phyloP scores from a whole-genome alignment of 2,329 filamentous ascomycete species.

The Escovopsis sp. region DNA sequence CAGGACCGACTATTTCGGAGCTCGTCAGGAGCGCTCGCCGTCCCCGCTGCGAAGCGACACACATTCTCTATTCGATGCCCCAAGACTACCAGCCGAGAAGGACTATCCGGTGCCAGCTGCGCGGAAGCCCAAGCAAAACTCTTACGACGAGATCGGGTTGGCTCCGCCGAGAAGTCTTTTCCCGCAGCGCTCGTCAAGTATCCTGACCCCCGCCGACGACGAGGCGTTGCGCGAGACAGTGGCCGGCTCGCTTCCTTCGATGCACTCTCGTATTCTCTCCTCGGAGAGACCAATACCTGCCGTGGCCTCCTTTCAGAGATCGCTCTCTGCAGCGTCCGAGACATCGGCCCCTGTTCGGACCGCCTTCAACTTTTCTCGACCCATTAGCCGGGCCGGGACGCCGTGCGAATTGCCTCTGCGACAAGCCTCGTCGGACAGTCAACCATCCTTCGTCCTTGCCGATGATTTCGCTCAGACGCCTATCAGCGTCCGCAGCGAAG shows the following conservation, averaged over 20 bases:
- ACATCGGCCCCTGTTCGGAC: constrained; percentile 58
- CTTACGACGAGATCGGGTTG: constrained; percentile 36
- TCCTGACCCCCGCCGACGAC: constrained; percentile 55
- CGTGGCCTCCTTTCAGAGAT: constrained; percentile 50
- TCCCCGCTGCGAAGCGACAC: constrained; percentile 31
- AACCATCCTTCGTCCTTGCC: constrained; percentile 45
- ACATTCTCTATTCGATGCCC: constrained; percentile 15
- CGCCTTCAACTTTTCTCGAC: constrained; percentile 87
- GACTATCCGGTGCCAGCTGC: constrained; percentile 25
- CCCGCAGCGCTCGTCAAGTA: constrained; percentile 41
- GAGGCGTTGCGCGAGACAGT: constrained; percentile 42
- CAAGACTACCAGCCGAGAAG: constrained; percentile 18
- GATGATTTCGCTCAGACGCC: constrained; percentile 56
- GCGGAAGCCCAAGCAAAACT: constrained; percentile 28
- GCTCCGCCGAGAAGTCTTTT: constrained; percentile 36
- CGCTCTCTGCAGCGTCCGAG: constrained; percentile 75
- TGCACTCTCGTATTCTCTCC: constrained; percentile 63
- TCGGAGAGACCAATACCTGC: constrained; percentile 52
- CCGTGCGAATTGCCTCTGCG: constrained; percentile 44
- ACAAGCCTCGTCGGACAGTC: constrained; percentile 53
- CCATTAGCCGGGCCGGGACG: constrained; percentile 60
- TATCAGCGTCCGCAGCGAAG: constrained; percentile 57
- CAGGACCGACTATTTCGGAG: constrained; percentile 32
- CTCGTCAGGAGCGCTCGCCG: constrained; percentile 44
- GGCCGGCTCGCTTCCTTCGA: constrained; percentile 42